These are phyloP conservation scores for Acacia pycnantha DNA, from an alignment of 331 rosid species.

Conservation along the genomic window DNA sequence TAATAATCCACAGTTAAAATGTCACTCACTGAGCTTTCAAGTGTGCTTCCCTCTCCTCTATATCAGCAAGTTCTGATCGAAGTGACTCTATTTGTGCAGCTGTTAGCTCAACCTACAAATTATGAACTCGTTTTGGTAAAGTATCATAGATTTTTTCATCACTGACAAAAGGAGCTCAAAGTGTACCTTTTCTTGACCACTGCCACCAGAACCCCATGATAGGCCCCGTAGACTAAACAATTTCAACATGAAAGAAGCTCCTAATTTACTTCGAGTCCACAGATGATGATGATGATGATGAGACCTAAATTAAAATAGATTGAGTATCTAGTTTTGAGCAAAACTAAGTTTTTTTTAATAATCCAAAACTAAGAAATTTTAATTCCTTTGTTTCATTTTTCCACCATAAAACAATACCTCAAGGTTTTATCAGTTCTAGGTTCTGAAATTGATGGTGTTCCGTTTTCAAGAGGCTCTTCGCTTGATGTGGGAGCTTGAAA, in stretches of 20 bases:
- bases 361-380: not conserved
- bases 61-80: constrained; percentile 70
- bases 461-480: constrained; percentile 43
- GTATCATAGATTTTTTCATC: constrained; percentile 3
- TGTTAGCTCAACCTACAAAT: constrained; percentile 68
- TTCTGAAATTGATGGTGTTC: constrained; percentile 43
- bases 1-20: constrained; percentile 10
- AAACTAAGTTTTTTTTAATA: not conserved
- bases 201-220: constrained; percentile 63
- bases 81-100: constrained; percentile 85
- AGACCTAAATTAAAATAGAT: constrained; percentile 59
- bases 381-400: not conserved
- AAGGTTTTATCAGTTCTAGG: constrained; percentile 43
- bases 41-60: constrained; percentile 92
- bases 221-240: constrained; percentile 56
- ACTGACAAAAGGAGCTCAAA: constrained; percentile 17
- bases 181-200: constrained; percentile 76
- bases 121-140: constrained; percentile 27
- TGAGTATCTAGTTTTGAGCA: constrained; percentile 28
- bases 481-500: constrained; percentile 57
- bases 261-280: constrained; percentile 57
- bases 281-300: constrained; percentile 30
- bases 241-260: constrained; percentile 64
- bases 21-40: constrained; percentile 88
- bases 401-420: constrained; percentile 47